Conservation (phyloP, 73 alveolate species). For the Durusdinium trenchii region DNA sequence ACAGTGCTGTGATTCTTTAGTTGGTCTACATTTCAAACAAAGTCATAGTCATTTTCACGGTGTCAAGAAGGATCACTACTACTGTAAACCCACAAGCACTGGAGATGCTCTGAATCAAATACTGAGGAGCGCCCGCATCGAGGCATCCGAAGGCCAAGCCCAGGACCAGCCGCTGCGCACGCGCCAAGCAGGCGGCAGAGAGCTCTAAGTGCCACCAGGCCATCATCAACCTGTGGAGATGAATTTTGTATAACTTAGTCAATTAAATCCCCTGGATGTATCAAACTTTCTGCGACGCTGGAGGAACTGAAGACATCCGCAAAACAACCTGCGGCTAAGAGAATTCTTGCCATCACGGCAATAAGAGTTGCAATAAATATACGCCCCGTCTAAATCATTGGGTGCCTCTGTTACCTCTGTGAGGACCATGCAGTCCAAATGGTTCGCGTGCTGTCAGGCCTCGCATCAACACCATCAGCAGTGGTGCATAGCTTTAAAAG, state of each 20-base stretch:
- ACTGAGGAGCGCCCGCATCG: constrained; percentile 51
- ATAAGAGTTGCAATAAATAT: no score
- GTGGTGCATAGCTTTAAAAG: constrained; percentile 58
- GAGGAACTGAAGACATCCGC: no score
- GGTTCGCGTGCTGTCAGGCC: neutral
- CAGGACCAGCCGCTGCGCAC: constrained; percentile 72
- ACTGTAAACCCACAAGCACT: neutral
- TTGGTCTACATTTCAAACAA: no score
- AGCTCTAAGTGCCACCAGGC: constrained; percentile 91
- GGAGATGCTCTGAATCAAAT: neutral
- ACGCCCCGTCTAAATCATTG: no score
- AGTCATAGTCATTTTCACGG: no score
- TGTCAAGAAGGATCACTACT: neutral
- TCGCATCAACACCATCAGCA: neutral
- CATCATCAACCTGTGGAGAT: constrained; percentile 43
- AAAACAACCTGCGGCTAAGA: no score
- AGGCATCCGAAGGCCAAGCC: constrained; percentile 81
- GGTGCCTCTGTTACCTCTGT: no score
- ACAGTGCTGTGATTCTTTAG: no score
- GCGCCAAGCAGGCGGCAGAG: constrained; percentile 1
- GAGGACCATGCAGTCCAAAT: no score
- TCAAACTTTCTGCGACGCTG: no score
- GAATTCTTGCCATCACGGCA: no score
- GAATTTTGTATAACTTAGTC: neutral
- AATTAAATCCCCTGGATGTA: no score